These are phyloP conservation scores for Plasmopara halstedii DNA, from an alignment of 352 stramenopile species.

Conservation along the genomic window DNA sequence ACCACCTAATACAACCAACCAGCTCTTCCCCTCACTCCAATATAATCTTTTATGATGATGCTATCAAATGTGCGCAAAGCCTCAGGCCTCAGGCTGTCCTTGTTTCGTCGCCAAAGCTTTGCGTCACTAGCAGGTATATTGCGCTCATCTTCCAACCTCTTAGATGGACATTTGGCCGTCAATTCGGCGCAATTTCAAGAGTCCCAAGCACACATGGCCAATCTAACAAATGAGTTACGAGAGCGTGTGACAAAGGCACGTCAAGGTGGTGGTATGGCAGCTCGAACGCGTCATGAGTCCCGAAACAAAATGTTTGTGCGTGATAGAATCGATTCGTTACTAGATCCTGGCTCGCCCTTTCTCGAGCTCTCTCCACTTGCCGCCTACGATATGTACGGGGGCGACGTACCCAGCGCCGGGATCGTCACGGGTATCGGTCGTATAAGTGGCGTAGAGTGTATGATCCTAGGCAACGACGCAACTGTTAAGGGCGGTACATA, in stretches of 20 bases:
- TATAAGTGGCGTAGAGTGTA: slow-evolving; percentile 85
- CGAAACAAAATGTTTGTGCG: slow-evolving; percentile 79
- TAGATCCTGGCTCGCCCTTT: slow-evolving; percentile 94
- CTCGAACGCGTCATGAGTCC: slow-evolving; percentile 61
- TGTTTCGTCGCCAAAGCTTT: slow-evolving; percentile 12
- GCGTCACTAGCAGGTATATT: slow-evolving; percentile 36
- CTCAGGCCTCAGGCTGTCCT: slow-evolving; percentile 1
- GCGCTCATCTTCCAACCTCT: slow-evolving; percentile 36
- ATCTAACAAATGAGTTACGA: slow-evolving; percentile 39
- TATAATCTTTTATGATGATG: slow-evolving; percentile 4
- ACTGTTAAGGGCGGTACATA: slow-evolving; percentile 98
- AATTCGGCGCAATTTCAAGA: slow-evolving; percentile 54
- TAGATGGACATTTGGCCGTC: slow-evolving; percentile 55
- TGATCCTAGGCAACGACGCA: slow-evolving; percentile 98
- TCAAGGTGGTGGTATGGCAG: slow-evolving; percentile 57
- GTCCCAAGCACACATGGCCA: slow-evolving; percentile 48
- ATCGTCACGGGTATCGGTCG: slow-evolving; percentile 88
- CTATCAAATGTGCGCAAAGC: slow-evolving; percentile 2
- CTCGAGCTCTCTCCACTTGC: slow-evolving; percentile 92
- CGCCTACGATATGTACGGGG: slow-evolving; percentile 80
- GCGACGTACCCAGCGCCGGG: slow-evolving; percentile 72
- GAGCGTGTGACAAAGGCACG: slow-evolving; percentile 34
- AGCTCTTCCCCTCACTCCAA: too few species aligned
- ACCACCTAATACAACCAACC: too few species aligned
- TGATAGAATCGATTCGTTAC: slow-evolving; percentile 91